Evolutionary conservation across 345 rosid species (phyloP), one percentile per base, ranked within the genome.

Genomic region (Eucalyptus tenuipes): DNA sequence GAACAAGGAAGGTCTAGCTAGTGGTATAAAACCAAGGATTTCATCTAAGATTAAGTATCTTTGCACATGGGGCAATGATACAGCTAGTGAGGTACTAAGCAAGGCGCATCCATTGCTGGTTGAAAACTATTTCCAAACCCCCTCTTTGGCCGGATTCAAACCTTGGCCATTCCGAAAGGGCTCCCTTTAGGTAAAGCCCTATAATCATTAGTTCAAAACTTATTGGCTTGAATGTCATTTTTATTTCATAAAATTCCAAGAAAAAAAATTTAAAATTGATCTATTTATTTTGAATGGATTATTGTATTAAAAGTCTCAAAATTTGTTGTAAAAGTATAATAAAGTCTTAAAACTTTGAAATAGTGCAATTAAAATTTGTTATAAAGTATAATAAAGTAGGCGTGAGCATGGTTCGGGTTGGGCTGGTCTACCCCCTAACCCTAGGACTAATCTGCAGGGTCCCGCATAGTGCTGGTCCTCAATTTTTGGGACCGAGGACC

Each of bases 121-220:
- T 44, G 45, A 44, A 91, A 91, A 91, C 93, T 88, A 91, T 91
- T 91, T 91, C 92, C 91, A 85, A 91, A 92, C 87, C 92, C 92
- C 90, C 92, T 91, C 92, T 87, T 49, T 22, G 92, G 92, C 91
- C 91, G 86, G 87, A 91, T n/a, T 87, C 24, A 57, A 24, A 10
- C 91, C 55, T 18, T 2, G 45, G 45, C 45, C 45, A 44, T 44
- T 61, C 7, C 29, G 31, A 29, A 57, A 57, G 64, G 64, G 64
- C 64, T 57, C 29, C 68, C 17, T 31, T 31, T 3, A 1, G 80
- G 44, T 17, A 68, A 18, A 68, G 25, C 44, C 80, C 44, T 68
- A 33, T 13, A 33, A 68, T 17, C 6, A 9, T 33, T 68, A 68
- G 44, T 68, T 17, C 22, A 50, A 17, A 50, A n/a, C 9, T n/a